phyloP scores from a whole-genome alignment of 2,329 filamentous ascomycete genomes.

The Trichoderma guizhouense region DNA sequence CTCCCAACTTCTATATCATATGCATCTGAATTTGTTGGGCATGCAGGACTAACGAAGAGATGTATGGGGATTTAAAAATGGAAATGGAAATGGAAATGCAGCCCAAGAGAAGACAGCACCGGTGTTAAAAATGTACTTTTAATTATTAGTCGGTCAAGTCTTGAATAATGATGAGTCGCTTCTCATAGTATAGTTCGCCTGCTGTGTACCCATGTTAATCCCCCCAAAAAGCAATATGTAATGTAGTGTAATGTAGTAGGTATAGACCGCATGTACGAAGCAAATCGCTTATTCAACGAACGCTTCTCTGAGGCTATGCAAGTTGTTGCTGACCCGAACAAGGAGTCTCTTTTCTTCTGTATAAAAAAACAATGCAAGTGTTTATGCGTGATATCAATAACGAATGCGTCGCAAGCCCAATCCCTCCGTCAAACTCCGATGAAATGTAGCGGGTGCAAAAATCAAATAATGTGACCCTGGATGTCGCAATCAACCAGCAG shows the following conservation, averaged over 20 bases:
- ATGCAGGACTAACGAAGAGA: not conserved
- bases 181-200: not conserved
- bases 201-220: not conserved
- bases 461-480: slow-evolving; percentile 1
- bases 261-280: slow-evolving; percentile 17
- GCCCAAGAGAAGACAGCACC: not conserved
- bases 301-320: slow-evolving; percentile 14
- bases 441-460: not conserved
- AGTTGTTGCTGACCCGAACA: not conserved
- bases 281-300: slow-evolving; percentile 17
- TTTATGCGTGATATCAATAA: slow-evolving; percentile 13
- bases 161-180: slow-evolving; percentile 5
- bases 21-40: slow-evolving; percentile 5
- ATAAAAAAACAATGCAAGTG: slow-evolving; percentile 12
- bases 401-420: slow-evolving; percentile 1
- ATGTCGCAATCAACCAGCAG: slow-evolving; percentile 9
- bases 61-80: not conserved
- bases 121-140: not conserved
- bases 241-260: not conserved
- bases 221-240: slow-evolving; percentile 9
- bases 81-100: not conserved
- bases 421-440: slow-evolving; percentile 1
- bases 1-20: slow-evolving; percentile 19
- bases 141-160: slow-evolving; percentile 1
- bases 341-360: not conserved